Evolutionary conservation across 2,329 filamentous ascomycete species (phyloP).

Genomic region (Sporothrix dimorphospora): DNA sequence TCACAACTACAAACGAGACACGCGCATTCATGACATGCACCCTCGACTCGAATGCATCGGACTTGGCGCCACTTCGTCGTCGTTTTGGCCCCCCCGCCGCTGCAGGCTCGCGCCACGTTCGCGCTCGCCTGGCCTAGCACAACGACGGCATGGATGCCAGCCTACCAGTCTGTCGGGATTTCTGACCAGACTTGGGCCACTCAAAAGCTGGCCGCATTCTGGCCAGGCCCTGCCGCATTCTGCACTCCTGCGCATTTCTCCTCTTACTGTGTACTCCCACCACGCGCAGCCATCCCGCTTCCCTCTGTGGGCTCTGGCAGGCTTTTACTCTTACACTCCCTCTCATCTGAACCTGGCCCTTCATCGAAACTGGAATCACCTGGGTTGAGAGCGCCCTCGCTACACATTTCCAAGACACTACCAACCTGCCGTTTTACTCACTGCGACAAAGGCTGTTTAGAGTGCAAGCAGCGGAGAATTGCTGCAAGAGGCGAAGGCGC

Average conservation of each 20-base stretch:
- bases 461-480: neutral
- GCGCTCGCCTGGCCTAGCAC: neutral
- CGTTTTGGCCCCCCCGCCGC: neutral
- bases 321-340: neutral
- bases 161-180: slow-evolving; percentile 21
- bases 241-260: neutral
- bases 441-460: neutral
- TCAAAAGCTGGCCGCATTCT: neutral
- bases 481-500: slow-evolving; percentile 30
- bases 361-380: neutral
- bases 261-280: neutral
- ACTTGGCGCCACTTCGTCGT: neutral
- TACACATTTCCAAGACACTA: neutral
- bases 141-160: neutral
- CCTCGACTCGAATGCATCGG: neutral
- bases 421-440: neutral
- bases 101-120: neutral
- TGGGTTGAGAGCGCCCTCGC: neutral
- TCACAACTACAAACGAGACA: neutral
- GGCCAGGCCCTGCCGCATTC: neutral
- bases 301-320: neutral
- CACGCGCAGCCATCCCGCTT: neutral
- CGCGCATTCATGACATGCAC: neutral
- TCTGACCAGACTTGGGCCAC: neutral
- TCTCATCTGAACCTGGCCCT: neutral